Percentiles rank a stretch among this genome's conserved stretches.
phyloP scores from a whole-genome alignment of 495 filamentous ascomycete genomes.

The Penicillium steckii region DNA sequence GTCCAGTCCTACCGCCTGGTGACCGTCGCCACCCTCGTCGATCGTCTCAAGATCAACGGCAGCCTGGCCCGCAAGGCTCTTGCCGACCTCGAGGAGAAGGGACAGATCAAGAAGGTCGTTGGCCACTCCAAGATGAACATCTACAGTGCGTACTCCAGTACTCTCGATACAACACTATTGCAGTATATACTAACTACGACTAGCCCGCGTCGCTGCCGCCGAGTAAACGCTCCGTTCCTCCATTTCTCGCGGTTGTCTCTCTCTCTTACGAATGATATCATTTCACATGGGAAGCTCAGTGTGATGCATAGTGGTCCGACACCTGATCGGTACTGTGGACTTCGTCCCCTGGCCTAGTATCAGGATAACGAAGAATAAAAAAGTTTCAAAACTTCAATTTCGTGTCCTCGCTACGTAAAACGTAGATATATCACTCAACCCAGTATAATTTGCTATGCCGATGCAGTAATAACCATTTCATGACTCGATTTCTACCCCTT shows the following conservation, averaged over 20 bases:
- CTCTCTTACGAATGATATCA: slow-evolving; percentile 48
- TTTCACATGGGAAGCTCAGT: slow-evolving; percentile 42
- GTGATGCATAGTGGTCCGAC: slow-evolving; percentile 39
- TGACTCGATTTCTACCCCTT: neutral
- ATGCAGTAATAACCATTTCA: neutral
- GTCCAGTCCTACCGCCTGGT: slow-evolving; percentile 99
- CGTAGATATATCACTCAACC: neutral
- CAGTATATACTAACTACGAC: slow-evolving; percentile 17
- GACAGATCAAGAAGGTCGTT: slow-evolving; percentile 97
- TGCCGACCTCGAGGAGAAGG: slow-evolving; percentile 94
- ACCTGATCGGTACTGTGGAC: slow-evolving; percentile 34
- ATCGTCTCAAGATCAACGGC: slow-evolving; percentile 99
- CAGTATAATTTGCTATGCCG: neutral
- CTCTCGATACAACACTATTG: neutral
- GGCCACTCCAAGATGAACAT: slow-evolving; percentile 95
- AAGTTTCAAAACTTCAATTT: slow-evolving; percentile 33
- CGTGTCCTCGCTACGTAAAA: neutral
- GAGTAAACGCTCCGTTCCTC: slow-evolving; percentile 45
- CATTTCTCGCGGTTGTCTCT: slow-evolving; percentile 43
- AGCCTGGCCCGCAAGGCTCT: slow-evolving; percentile 88
- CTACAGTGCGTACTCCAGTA: slow-evolving; percentile 65
- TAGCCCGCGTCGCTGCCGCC: slow-evolving; percentile 51
- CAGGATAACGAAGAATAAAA: slow-evolving; percentile 37
- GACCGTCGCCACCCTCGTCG: slow-evolving; percentile 97
- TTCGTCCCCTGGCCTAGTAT: slow-evolving; percentile 25